These are phyloP conservation scores for Tetrahymena elliotti DNA, from an alignment of 73 alveolate species.

Conservation along the genomic window DNA sequence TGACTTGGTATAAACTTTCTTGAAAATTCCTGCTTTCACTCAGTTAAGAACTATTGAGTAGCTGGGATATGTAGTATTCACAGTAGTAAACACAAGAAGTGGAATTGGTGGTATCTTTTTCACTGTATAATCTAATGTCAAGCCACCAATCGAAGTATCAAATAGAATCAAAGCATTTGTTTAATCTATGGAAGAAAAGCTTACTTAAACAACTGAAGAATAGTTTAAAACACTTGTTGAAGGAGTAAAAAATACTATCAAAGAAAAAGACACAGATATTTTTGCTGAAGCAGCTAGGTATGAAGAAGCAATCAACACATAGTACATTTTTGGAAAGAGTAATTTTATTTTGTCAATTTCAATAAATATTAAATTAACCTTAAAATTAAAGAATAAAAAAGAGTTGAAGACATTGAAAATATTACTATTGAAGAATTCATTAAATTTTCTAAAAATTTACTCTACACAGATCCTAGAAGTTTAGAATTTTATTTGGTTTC, in stretches of 20 bases:
- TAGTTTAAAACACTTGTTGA: not conserved
- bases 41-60: conserved; percentile 33
- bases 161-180: conserved; percentile 7
- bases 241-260: not conserved
- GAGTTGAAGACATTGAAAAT: not conserved
- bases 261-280: not conserved
- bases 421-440: not conserved
- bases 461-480: not conserved
- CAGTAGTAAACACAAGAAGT: conserved; percentile 14
- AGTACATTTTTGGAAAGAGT: not conserved
- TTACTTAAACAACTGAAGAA: not conserved
- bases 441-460: not conserved
- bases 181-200: not conserved
- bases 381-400: not conserved
- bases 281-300: not conserved
- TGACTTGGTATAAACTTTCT: not conserved
- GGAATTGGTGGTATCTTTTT: conserved; percentile 16
- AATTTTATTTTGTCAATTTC: not conserved
- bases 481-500: not conserved
- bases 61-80: conserved; percentile 31
- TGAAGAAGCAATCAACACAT: not conserved
- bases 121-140: conserved; percentile 7
- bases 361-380: not conserved
- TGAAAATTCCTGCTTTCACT: conserved; percentile 7
- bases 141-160: conserved; percentile 3